Evolutionary conservation across 192 early-diverging fungal species (phyloP), one percentile per base, ranked within the genome.

Genomic region (Ramicandelaber brevisporus): DNA sequence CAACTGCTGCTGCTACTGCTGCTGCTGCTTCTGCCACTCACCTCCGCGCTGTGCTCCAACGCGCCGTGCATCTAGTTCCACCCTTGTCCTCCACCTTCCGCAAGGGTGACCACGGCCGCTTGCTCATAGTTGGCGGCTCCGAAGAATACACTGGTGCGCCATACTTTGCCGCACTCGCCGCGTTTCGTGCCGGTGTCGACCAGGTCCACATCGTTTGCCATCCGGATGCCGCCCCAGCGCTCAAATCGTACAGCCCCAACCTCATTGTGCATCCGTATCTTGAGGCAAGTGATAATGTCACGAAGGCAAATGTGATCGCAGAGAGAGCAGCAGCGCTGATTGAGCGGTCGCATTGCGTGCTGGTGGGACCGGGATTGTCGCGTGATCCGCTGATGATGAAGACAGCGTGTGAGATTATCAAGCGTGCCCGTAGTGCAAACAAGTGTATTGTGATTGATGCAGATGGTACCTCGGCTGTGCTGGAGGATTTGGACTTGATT

Each of bases 261-360:
- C 46, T 98, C 5, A 95, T 98, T 34, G 93, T 98, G 2, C 71
- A 85, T 46, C 93, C 93, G 3, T 78, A 73, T 33, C 34, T 97
- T 31, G 53, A 57, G 17, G 54, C 42, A 17, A 31, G 33, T 2
- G 38, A 41, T 40, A 53, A 33, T 20, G 31, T 29, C 12, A 20
- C 35, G 11, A 30, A 34, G 16, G 31, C 26, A 16, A 17, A 27
- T 27, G 50, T 54, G 14, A 49, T 65, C 5, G 48, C 58, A 5
- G 42, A 46, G 11, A 60, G 51, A 17, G 50, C 73, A 2, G 33
- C 45, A 0, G 19, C 33, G 8, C 24, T 82, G 5, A 45, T 89
- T 21, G 39, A 57, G 10, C 61, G 82, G 1, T 25, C 83, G 3
- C 82, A 99, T 46, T 78, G 80, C 0, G 43, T 96, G 14, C 63